Conservation (phyloP, 192 early-diverging fungal genomes). For the Podila minutissima region DNA sequence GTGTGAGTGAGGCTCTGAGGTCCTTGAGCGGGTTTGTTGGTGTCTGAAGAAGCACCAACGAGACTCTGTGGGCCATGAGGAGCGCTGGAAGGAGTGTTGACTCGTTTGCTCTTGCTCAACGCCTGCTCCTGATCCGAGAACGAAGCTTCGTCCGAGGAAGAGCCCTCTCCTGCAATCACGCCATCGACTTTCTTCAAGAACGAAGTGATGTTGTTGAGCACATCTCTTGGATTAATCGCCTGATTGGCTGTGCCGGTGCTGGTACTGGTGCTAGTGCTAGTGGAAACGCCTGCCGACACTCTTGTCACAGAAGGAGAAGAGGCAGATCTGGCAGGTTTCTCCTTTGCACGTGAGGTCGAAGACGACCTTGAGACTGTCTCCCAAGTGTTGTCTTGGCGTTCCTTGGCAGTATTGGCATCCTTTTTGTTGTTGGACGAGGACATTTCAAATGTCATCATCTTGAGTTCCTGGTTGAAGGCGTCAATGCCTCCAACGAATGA, state of each 20-base stretch:
- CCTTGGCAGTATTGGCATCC: neutral
- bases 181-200: slow-evolving; percentile 41
- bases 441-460: slow-evolving; percentile 35
- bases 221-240: slow-evolving; percentile 15
- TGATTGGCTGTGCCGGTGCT: neutral
- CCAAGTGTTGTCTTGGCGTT: neutral
- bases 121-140: slow-evolving; percentile 6
- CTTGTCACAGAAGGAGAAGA: neutral
- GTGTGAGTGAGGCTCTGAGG: neutral
- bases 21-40: neutral
- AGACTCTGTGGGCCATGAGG: too few species aligned
- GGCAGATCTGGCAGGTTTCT: neutral
- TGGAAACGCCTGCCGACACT: too few species aligned
- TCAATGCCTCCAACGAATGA: slow-evolving; percentile 44
- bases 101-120: neutral
- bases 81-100: neutral
- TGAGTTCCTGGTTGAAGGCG: slow-evolving; percentile 37
- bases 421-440: neutral
- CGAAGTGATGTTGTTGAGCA: slow-evolving; percentile 26
- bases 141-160: slow-evolving; percentile 24
- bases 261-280: slow-evolving; percentile 2
- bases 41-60: neutral
- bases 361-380: neutral
- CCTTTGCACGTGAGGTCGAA: too few species aligned
- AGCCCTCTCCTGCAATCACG: slow-evolving; percentile 24